Conservation (phyloP, 2,329 filamentous ascomycete species). For the Sclerotinia borealis region DNA sequence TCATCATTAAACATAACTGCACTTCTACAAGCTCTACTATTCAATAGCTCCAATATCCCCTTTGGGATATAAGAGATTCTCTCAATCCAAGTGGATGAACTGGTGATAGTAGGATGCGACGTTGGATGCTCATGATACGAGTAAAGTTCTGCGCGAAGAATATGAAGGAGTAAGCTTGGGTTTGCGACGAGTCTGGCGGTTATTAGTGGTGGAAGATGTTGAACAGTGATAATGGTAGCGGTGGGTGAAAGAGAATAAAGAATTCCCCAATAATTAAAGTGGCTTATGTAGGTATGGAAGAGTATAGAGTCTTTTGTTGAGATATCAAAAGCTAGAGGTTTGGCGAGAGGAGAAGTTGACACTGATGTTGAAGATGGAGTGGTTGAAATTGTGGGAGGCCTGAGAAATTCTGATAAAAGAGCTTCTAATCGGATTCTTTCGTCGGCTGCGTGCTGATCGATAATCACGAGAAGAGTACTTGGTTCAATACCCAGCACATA, state of each 20-base stretch:
- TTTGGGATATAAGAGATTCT: conserved; percentile 64
- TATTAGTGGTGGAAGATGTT: conserved; percentile 63
- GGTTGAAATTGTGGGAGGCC: conserved; percentile 16
- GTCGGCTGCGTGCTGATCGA: conserved; percentile 94
- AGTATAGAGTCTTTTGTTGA: conserved; percentile 52
- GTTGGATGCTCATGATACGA: conserved; percentile 35
- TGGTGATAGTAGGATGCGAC: conserved; percentile 8
- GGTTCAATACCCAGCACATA: conserved; percentile 2
- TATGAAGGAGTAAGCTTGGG: conserved; percentile 63
- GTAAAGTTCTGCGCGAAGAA: conserved; percentile 74
- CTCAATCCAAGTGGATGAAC: conserved; percentile 46
- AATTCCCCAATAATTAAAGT: conserved; percentile 68
- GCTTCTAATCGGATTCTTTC: conserved; percentile 76
- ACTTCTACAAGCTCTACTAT: conserved; percentile 70
- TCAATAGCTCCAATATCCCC: conserved; percentile 69
- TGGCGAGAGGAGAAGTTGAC: conserved; percentile 38
- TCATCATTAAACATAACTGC: conserved; percentile 84
- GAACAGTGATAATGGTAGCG: conserved; percentile 41
- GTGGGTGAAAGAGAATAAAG: conserved; percentile 41
- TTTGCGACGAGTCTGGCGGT: conserved; percentile 68
- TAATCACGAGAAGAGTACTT: conserved; percentile 54
- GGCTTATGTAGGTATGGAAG: conserved; percentile 45
- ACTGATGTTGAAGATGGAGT: conserved; percentile 19
- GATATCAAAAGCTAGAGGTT: conserved; percentile 60
- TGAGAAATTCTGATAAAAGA: conserved; percentile 56